Evolutionary conservation across 2,329 filamentous ascomycete species (phyloP), one percentile per base, ranked within the genome.

Genomic region (Cylindrodendrum hubeiense): DNA sequence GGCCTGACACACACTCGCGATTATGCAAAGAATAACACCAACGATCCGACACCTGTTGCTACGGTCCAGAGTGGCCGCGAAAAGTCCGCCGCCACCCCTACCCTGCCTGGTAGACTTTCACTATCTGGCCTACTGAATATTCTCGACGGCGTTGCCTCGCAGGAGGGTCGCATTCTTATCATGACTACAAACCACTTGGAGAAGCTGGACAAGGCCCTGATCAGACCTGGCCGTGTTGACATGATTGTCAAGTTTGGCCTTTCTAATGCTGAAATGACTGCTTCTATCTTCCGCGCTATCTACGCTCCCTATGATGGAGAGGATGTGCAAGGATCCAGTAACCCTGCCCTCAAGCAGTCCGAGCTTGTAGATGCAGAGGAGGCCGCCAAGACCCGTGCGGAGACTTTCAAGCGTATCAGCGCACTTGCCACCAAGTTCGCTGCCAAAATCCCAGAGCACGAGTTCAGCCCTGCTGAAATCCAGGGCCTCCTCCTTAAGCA

Each of bases 51-150:
- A 41, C 59, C 71, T 7, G 67, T 65, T 7, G 65, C 73, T 9
- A 15, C 64, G 5, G 67, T 46, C 15, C 44, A 61, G 8, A 53
- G 26, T 22, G 28, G 52, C 9, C 49, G 65, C 7, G 44, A 53
- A 17, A 64, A 68, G 34, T 26, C 63, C 17, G 37, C 37, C 2
- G 39, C 52, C n/a, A 15, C 67, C 9, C 28, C 71, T 17, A 34
- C 61, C 4, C 49, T 70, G 2, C 60, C 63, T 6, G 74, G 74
- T 2, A 79, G 84, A 4, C 79, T 96, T 47, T 93, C 91, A 0
- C 85, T 96, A 2, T 94, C 92, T 0, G 92, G 92, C 0, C 83
- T 96, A 2, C 87, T 96, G 51, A 96, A 96, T 78, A 91, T 93
- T 50, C 90, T 96, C 43, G 93, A 97, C 71, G 92, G 93, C 41